Conservation (phyloP, 768 basidiomycete species). For the Mycena belliarum region DNA sequence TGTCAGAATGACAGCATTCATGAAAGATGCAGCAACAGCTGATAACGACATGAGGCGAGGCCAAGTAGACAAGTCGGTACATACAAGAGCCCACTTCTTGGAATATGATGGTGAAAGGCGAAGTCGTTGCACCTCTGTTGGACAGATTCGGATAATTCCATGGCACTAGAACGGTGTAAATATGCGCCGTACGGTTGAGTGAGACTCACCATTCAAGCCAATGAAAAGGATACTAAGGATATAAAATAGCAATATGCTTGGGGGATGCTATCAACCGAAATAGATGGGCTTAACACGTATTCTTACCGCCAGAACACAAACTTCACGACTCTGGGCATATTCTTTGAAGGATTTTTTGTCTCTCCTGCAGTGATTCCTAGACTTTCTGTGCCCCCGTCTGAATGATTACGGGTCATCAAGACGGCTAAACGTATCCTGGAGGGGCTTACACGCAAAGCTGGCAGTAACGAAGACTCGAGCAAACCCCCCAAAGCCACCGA, state of each 20-base stretch:
- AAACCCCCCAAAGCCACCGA: slow-evolving; percentile 80
- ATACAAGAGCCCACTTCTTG: slow-evolving; percentile 66
- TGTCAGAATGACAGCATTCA: slow-evolving; percentile 84
- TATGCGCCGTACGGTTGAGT: too few species aligned
- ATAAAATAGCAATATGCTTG: slow-evolving; percentile 74
- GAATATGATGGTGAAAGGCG: slow-evolving; percentile 89
- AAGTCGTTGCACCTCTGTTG: slow-evolving; percentile 68
- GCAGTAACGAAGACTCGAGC: slow-evolving; percentile 81
- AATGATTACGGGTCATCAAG: too few species aligned
- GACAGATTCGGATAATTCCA: slow-evolving; percentile 74
- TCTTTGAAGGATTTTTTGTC: slow-evolving; percentile 75
- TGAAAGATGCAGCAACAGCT: slow-evolving; percentile 64
- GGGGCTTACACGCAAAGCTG: slow-evolving; percentile 84
- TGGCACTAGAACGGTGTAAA: too few species aligned
- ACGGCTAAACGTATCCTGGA: too few species aligned
- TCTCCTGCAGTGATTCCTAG: slow-evolving; percentile 61
- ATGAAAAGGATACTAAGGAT: slow-evolving; percentile 75
- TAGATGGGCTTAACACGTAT: too few species aligned
- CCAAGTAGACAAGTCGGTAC: too few species aligned
- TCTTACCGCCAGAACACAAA: slow-evolving; percentile 67
- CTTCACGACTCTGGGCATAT: slow-evolving; percentile 76
- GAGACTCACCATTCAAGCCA: slow-evolving; percentile 81
- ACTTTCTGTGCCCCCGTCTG: neutral
- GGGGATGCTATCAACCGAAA: too few species aligned
- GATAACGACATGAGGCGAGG: too few species aligned